Conservation (phyloP, 495 filamentous ascomycete species). For the Chaetomium cochliodes region DNA sequence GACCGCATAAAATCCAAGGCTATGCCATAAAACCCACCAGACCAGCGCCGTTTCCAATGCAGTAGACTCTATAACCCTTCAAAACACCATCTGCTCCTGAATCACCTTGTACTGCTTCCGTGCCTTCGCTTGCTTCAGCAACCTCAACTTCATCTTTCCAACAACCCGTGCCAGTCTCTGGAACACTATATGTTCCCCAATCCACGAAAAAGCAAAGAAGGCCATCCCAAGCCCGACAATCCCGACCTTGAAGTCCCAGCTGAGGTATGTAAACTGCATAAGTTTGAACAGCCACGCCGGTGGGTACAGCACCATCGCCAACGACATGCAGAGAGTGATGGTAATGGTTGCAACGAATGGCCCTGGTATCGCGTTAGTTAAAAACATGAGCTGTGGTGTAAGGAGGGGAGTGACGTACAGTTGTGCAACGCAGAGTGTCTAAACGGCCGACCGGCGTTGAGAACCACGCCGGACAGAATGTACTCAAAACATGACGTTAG, state of each 20-base stretch:
- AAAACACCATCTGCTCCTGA: constrained; percentile 64
- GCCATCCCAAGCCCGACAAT: constrained; percentile 64
- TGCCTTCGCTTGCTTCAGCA: constrained; percentile 65
- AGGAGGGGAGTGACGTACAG: constrained; percentile 50
- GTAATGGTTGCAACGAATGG: constrained; percentile 81
- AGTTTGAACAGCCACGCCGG: constrained; percentile 62
- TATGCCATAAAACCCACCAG: background rate
- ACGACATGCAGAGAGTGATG: constrained; percentile 60
- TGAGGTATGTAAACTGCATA: constrained; percentile 85
- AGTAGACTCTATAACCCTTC: background rate
- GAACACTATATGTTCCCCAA: constrained; percentile 68
- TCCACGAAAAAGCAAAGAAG: constrained; percentile 65
- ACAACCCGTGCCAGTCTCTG: constrained; percentile 66
- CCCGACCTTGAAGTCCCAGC: constrained; percentile 65
- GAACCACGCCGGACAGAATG: constrained; percentile 79
- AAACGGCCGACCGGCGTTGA: constrained; percentile 88
- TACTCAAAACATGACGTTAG: constrained; percentile 92
- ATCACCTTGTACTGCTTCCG: constrained; percentile 87
- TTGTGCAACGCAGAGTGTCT: constrained; percentile 77
- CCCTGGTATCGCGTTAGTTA: constrained; percentile 44
- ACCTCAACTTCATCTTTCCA: constrained; percentile 53
- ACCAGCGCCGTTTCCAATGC: background rate
- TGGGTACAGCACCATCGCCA: constrained; percentile 76
- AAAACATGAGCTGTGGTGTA: background rate
- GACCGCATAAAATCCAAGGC: background rate